Evolutionary conservation across 2,329 filamentous ascomycete genomes (phyloP), one percentile per base, ranked within the genome.

Genomic region (Penicillium carneum): DNA sequence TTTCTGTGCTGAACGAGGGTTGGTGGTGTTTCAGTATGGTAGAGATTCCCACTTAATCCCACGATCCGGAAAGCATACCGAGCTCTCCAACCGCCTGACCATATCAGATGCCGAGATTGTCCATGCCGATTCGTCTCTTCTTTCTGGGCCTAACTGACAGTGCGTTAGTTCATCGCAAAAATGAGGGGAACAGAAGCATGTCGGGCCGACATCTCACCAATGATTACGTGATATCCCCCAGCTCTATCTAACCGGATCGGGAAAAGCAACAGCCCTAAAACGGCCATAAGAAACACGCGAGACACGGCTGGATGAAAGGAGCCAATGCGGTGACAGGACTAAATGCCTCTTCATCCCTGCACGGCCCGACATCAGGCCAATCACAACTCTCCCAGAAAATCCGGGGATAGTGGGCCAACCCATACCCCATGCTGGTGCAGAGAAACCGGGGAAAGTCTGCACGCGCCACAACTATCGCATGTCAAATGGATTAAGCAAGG

Each of bases 201-300:
- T 60, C 51, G 57, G 57, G 29, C 57, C 57, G 57, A 60, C 36
- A 18, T 8, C 6, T 42, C 31, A 18, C 57, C 57, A 60, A 56
- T 60, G 12, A 56, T 2, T 4, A 8, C 0, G 6, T 18, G 2
- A 1, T 7, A n/a, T 39, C 8, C 4, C 23, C 20, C 10, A 2
- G 3, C 7, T 6, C 2, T 11, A 14, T 46, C 49, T 59, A 48
- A 42, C 57, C 7, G 8, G 3, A 39, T 53, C 34, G 3, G 34
- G 49, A 18, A 26, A 53, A 47, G 23, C 5, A 2, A 33, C n/a
- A 38, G 18, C n/a, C 14, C 26, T 16, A n/a, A 23, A 9, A 6
- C 3, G 18, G 7, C 49, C 34, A 59, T 18, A 34, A 33, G 41
- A 48, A 18, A 5, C 16, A n/a, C 9, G 26, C 14, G 6, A 50